Percentiles rank a stretch among this genome's conserved stretches.
phyloP scores from a whole-genome alignment of 306 rosid species.

The Trifolium pratense region DNA sequence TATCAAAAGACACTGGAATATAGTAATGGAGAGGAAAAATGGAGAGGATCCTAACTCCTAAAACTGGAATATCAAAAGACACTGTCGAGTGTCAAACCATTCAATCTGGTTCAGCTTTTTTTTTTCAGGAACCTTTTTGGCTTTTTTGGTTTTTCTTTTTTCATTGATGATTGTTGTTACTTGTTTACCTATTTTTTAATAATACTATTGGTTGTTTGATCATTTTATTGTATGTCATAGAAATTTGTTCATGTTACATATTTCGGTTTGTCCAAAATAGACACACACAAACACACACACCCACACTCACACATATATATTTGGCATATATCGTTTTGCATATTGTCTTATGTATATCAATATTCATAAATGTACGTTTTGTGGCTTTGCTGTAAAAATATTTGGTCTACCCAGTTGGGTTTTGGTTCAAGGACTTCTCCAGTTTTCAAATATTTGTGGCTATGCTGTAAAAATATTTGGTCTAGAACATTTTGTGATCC shows the following conservation, averaged over 20 bases:
- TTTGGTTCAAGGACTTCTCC: neutral
- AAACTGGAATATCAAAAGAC: neutral
- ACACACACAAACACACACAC: too few species aligned
- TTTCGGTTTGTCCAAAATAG: neutral
- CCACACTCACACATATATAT: too few species aligned
- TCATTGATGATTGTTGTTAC: neutral
- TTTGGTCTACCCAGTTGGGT: neutral
- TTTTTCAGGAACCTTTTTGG: neutral
- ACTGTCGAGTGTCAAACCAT: neutral
- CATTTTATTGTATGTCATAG: conserved; percentile 1
- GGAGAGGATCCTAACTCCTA: too few species aligned
- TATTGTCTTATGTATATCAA: too few species aligned
- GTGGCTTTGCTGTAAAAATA: too few species aligned
- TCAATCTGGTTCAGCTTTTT: neutral
- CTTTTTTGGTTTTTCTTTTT: neutral
- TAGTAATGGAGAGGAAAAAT: too few species aligned
- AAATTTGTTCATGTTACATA: conserved; percentile 7
- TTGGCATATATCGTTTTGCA: too few species aligned
- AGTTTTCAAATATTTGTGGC: neutral
- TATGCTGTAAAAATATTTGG: neutral
- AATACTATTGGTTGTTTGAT: conserved; percentile 12
- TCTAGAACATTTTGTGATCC: conserved; percentile 35
- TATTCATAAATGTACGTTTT: neutral
- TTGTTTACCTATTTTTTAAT: neutral
- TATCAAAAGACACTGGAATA: too few species aligned